phyloP scores from a whole-genome alignment of 768 basidiomycete species.

The Tulasnella sp. region DNA sequence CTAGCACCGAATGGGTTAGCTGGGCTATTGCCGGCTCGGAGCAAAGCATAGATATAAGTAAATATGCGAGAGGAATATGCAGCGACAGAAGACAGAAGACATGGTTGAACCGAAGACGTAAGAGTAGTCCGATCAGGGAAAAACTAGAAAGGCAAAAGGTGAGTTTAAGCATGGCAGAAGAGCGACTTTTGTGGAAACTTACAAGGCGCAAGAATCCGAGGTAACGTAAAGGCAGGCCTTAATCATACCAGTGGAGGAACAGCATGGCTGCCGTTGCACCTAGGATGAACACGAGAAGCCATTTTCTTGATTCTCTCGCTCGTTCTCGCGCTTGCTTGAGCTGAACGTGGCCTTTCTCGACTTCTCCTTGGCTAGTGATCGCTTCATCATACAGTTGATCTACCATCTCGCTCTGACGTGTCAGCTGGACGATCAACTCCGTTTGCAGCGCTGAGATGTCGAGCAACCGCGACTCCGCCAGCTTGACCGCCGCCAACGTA shows the following conservation, averaged over 20 bases:
- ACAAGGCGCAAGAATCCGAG: neutral
- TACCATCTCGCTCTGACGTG: slow-evolving; percentile 84
- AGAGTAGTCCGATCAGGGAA: slow-evolving; percentile 7
- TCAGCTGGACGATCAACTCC: slow-evolving; percentile 83
- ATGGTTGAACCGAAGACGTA: neutral
- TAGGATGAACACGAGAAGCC: slow-evolving; percentile 85
- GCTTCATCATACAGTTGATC: slow-evolving; percentile 95
- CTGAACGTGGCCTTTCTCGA: slow-evolving; percentile 87
- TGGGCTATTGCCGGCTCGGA: neutral
- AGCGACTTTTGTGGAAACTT: neutral
- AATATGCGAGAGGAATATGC: neutral
- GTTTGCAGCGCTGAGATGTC: slow-evolving; percentile 93
- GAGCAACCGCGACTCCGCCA: slow-evolving; percentile 84
- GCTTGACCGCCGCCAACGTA: slow-evolving; percentile 82
- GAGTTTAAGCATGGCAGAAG: neutral
- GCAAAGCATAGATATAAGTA: slow-evolving; percentile 1
- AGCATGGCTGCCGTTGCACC: slow-evolving; percentile 87
- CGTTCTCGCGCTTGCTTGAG: slow-evolving; percentile 84
- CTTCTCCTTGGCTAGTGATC: slow-evolving; percentile 75
- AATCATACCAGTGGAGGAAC: slow-evolving; percentile 82
- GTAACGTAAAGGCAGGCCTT: neutral
- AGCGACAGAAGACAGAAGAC: neutral
- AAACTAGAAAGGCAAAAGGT: slow-evolving; percentile 1
- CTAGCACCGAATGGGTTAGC: neutral
- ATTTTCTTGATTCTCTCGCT: slow-evolving; percentile 81